A percentile compares a stretch with the other conserved stretches of the same genome.
These are phyloP conservation scores for Botrytis medusae DNA, from an alignment of 2,329 filamentous ascomycete species.

Conservation along the genomic window DNA sequence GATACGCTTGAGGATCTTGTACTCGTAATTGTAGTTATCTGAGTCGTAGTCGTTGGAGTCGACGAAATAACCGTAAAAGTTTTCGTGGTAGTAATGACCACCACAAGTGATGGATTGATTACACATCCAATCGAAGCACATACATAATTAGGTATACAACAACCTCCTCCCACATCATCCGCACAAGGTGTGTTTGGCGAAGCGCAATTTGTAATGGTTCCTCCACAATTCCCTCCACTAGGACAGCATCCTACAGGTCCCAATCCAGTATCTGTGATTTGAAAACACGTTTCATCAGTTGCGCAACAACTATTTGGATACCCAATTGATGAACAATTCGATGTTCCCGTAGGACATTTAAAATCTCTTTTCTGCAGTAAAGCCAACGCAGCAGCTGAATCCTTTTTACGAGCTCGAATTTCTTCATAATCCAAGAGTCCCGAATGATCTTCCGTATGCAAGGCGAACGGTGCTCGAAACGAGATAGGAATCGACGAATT, in stretches of 20 bases:
- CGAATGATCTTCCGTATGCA: conserved; percentile 44
- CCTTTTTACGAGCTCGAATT: conserved; percentile 25
- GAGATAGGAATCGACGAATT: conserved; percentile 35
- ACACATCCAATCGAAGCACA: conserved; percentile 70
- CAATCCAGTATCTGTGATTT: conserved; percentile 59
- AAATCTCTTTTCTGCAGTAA: conserved; percentile 58
- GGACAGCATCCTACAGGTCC: conserved; percentile 77
- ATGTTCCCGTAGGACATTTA: conserved; percentile 65
- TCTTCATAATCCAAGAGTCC: conserved; percentile 19
- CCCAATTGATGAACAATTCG: conserved; percentile 62
- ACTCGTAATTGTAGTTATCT: conserved; percentile 39
- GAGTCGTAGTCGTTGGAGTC: conserved; percentile 17
- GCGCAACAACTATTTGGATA: conserved; percentile 72
- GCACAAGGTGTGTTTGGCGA: conserved; percentile 64
- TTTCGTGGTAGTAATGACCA: conserved; percentile 29
- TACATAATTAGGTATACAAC: conserved; percentile 70
- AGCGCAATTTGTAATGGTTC: conserved; percentile 61
- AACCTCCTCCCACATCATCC: conserved; percentile 66
- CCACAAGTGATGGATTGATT: conserved; percentile 35
- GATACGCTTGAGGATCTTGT: conserved; percentile 3
- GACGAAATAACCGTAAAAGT: conserved; percentile 26
- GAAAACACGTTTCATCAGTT: conserved; percentile 63
- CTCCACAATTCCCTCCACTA: conserved; percentile 60
- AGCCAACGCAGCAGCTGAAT: conserved; percentile 44
- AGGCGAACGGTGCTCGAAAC: conserved; percentile 53